Percentiles rank a stretch among this genome's conserved stretches.
Evolutionary conservation across 345 rosid genomes (phyloP).

Genomic region (Noccaea bulbosa): DNA sequence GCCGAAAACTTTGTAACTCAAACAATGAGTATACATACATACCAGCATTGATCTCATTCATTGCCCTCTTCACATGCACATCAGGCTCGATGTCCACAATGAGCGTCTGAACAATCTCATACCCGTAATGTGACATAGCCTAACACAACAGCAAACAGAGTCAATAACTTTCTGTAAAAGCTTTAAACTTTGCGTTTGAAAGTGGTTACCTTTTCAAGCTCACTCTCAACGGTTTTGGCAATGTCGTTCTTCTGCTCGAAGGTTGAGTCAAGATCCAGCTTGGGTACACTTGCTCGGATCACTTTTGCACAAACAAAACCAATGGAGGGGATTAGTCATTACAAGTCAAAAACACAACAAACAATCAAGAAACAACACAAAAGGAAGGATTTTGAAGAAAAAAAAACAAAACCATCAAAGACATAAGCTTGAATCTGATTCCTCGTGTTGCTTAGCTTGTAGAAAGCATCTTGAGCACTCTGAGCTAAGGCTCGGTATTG

Average conservation of each 20-base stretch:
- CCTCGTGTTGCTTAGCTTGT: constrained; percentile 55
- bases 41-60: constrained; percentile 87
- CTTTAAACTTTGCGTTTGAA: background rate
- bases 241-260: constrained; percentile 70
- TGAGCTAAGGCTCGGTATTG: constrained; percentile 54
- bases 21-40: background rate
- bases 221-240: constrained; percentile 61
- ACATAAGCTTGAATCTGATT: constrained; percentile 58
- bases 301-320: constrained; percentile 42
- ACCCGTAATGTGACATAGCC: constrained; percentile 86
- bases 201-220: constrained; percentile 59
- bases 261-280: constrained; percentile 59
- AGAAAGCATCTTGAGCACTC: constrained; percentile 55
- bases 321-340: background rate
- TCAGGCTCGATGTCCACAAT: constrained; percentile 81
- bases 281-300: constrained; percentile 71
- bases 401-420: constrained; percentile 53
- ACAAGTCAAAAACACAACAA: constrained; percentile 7
- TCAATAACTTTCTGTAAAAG: too few species aligned
- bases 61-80: constrained; percentile 74
- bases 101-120: constrained; percentile 78
- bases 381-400: background rate
- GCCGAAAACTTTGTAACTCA: background rate
- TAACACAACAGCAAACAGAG: constrained; percentile 31
- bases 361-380: background rate